Percentiles rank a stretch among this genome's conserved stretches.
Conservation (phyloP, 1,284 basidiomycete species). For the Microbotryum saponariae region DNA sequence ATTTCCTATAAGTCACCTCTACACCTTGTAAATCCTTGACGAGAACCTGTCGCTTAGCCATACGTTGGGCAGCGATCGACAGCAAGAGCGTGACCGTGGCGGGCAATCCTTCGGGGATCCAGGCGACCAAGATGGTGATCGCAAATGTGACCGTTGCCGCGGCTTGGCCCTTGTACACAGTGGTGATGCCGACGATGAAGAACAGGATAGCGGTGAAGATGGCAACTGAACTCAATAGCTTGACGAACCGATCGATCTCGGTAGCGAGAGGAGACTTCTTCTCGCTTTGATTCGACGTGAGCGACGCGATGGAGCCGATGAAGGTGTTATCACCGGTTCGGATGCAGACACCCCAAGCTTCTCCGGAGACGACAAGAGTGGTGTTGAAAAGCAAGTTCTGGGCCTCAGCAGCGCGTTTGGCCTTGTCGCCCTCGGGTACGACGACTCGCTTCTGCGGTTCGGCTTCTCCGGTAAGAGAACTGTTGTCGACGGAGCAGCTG, state of each 20-base stretch:
- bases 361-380: conserved; percentile 58
- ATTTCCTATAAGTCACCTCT: conserved; percentile 38
- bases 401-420: conserved; percentile 52
- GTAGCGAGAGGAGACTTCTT: conserved; percentile 57
- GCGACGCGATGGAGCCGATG: conserved; percentile 58
- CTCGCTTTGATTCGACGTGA: conserved; percentile 56
- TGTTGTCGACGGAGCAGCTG: conserved; percentile 62
- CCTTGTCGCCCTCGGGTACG: conserved; percentile 46
- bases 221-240: conserved; percentile 46
- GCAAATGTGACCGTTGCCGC: conserved; percentile 59
- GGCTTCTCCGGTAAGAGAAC: conserved; percentile 60
- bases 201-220: conserved; percentile 57
- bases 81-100: conserved; percentile 61
- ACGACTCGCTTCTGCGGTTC: conserved; percentile 57
- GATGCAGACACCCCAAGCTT: conserved; percentile 60
- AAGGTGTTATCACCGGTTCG: conserved; percentile 60
- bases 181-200: conserved; percentile 58
- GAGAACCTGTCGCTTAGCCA: conserved; percentile 62
- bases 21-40: conserved; percentile 63
- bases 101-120: conserved; percentile 57
- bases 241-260: conserved; percentile 58
- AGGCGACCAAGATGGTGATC: conserved; percentile 63
- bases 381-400: conserved; percentile 63
- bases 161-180: conserved; percentile 56
- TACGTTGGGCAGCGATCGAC: conserved; percentile 62